These are phyloP conservation scores for Bipolaris bicolor DNA, from an alignment of 2,329 filamentous ascomycete species.

Conservation along the genomic window DNA sequence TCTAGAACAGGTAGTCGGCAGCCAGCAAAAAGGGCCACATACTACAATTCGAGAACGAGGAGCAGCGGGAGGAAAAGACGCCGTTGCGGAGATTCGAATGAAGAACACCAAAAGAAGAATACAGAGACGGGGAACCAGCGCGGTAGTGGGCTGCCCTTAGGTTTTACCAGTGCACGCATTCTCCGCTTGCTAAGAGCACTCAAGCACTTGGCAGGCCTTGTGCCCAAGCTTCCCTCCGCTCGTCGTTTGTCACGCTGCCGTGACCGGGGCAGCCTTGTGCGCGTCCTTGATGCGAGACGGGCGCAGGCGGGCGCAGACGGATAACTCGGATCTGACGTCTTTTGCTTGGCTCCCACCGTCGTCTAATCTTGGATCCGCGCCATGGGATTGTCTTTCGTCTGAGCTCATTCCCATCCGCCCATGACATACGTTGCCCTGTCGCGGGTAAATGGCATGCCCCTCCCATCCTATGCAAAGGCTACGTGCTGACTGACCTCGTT, in stretches of 20 bases:
- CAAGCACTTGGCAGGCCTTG: constrained; percentile 14
- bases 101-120: background rate
- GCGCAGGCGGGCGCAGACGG: background rate
- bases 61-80: too few species aligned
- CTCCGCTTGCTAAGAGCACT: constrained; percentile 17
- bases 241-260: constrained; percentile 1
- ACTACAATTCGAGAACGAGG: background rate
- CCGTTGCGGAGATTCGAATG: background rate
- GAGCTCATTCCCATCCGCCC: background rate
- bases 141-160: background rate
- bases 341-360: background rate
- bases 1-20: background rate
- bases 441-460: background rate
- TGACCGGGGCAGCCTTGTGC: background rate
- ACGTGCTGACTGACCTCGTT: too few species aligned
- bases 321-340: background rate
- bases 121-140: background rate
- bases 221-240: constrained; percentile 9
- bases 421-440: background rate
- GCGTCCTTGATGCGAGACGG: background rate
- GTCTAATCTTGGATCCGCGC: background rate
- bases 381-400: background rate
- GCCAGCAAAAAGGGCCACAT: background rate
- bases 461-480: too few species aligned
- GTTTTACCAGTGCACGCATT: constrained; percentile 13